Percentiles rank a stretch among this genome's conserved stretches.
Conservation (phyloP, 1,139 yeast genomes). For the Hansenula lynferdii region DNA sequence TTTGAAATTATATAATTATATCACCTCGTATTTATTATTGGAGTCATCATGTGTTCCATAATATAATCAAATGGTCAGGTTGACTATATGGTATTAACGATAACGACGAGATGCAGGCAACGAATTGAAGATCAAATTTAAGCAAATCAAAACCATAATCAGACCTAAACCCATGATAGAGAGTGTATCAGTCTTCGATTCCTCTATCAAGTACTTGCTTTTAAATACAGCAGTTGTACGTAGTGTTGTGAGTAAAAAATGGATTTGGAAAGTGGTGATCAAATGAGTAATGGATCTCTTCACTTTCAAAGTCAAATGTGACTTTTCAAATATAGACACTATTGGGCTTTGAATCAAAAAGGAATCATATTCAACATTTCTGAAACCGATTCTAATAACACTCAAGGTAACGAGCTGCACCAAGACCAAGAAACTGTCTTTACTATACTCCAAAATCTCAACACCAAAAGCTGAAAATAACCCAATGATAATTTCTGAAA, state of each 20-base stretch:
- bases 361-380: neutral
- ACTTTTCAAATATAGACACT: neutral
- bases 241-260: neutral
- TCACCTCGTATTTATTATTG: too few relatives aligned
- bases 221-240: neutral
- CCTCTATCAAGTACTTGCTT: neutral
- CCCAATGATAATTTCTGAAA: conserved; percentile 6
- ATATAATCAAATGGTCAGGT: too few relatives aligned
- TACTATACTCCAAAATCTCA: conserved; percentile 5
- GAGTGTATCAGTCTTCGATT: neutral
- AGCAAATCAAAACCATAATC: conserved; percentile 1
- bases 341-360: conserved; percentile 1
- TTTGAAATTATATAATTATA: too few relatives aligned
- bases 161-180: neutral
- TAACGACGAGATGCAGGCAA: conserved; percentile 1
- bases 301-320: neutral
- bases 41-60: neutral
- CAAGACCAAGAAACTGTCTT: conserved; percentile 8
- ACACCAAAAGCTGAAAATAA: conserved; percentile 8
- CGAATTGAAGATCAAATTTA: neutral
- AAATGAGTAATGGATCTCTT: conserved; percentile 1
- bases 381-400: conserved; percentile 4
- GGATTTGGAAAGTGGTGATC: neutral
- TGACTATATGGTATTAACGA: too few relatives aligned
- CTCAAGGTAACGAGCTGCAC: conserved; percentile 7